Base-by-base conservation (phyloP, 2,329 filamentous ascomycete genomes). In the Phialophora tarda region DNA sequence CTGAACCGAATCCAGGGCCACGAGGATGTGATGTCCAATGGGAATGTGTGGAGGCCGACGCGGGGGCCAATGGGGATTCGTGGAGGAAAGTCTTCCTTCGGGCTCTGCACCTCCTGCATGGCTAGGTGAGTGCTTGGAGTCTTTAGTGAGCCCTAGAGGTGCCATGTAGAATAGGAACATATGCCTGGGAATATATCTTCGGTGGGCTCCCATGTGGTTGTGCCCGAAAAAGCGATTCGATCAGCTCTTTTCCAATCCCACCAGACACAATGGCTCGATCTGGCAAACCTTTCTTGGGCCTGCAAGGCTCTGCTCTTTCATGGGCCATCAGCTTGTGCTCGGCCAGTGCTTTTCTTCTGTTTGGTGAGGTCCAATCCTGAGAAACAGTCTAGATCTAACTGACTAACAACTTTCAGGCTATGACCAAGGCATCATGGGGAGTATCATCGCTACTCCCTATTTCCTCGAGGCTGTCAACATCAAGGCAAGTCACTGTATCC, bases 351-450 rank as follows among this genome's bases (percentile, higher is more conserved):
- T 67, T 64, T 56, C 57, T 67, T 26, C 41, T 67, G 12, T 67
- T 64, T 54, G 65, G 32, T 34, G 11, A 34, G 32, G 10, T 34
- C 4, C 32, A 34, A 11, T 3, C 2, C 12, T 34, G 32, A 2
- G 32, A 34, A 34, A 34, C 32, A 3, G 4, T 34, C 10, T 34
- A 11, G 32, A 12, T 11, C 10, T 12, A 11, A 34, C 12, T 12
- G 32, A 11, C 32, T 34, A 2, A 34, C 10, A 34, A 34, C 4
- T 8, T 4, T 11, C 12, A 34, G 32, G 72, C 24, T 72, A 73
- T 44, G 72, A 73, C 24, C 69, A 73, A 54, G 71, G 70, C 11
- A 69, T 73, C 12, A 72, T 73, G 56, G 72, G 72, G 11, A 67
- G 68, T 6, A 67, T 73, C 26, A 68, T 73, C 17, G 69, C 68